Conservation (phyloP, 495 filamentous ascomycete species). For the Neurospora sp. region DNA sequence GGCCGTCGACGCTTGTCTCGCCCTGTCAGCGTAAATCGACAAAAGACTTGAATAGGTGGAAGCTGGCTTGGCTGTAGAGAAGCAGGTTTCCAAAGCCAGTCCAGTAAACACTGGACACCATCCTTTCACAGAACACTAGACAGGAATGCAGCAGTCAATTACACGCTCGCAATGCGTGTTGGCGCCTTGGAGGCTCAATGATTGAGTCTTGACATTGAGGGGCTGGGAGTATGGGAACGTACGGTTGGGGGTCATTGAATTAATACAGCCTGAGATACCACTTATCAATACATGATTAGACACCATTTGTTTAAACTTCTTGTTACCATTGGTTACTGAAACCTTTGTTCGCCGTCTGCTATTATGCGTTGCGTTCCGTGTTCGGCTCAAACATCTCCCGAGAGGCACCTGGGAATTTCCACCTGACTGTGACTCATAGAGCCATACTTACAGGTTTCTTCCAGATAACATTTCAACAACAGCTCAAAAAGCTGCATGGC, state of each 20-base stretch:
- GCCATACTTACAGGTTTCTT: not conserved
- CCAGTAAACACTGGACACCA: not conserved
- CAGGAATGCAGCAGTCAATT: not conserved
- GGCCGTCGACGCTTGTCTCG: slow-evolving; percentile 86
- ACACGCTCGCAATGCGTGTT: not conserved
- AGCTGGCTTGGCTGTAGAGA: not conserved
- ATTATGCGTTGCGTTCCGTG: not conserved
- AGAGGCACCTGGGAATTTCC: not conserved
- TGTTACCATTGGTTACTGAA: not conserved
- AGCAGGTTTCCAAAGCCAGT: not conserved
- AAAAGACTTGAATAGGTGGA: not conserved
- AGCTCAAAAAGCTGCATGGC: slow-evolving; percentile 32
- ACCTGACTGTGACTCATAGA: not conserved
- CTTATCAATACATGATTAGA: not conserved
- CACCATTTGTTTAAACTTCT: not conserved
- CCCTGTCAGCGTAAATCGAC: slow-evolving; percentile 45
- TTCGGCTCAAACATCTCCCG: not conserved
- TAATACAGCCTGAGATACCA: not conserved
- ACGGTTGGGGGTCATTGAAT: not conserved
- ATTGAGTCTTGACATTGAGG: not conserved
- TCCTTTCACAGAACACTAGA: not conserved
- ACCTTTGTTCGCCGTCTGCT: not conserved
- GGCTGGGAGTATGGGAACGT: not conserved
- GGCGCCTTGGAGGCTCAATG: not conserved
- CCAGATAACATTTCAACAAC: not conserved